Base-by-base conservation (phyloP, 345 rosid genomes). In the Populus ilicifolia region DNA sequence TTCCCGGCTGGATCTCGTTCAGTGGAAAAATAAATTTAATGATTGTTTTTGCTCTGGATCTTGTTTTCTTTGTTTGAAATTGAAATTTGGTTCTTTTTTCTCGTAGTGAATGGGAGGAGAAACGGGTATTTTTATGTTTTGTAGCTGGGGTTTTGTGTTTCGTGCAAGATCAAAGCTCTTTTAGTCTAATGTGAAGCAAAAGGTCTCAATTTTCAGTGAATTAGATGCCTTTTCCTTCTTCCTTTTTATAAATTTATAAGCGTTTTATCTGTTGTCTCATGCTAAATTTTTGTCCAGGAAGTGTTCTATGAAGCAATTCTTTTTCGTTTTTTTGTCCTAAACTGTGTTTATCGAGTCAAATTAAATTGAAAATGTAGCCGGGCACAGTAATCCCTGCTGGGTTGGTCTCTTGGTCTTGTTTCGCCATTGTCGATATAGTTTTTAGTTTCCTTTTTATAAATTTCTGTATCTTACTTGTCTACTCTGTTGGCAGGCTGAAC, bases 401-500 rank as follows among this genome's bases (percentile, higher is more conserved):
- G 43, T 27, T 33, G 35, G 64, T 41, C 20, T 25, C 33, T 38
- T 35, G 35, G 44, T 27, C 12, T 25, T 27, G 8, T 52, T 70
- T 21, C 29, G 69, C 64, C 13, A 43, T 44, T 59, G 18, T n/a
- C 16, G 10, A 7, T 70, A 21, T 70, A 14, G 27, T 25, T 61
- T 69, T 27, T 18, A 6, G 61, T 59, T 80, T 69, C 27, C 61
- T 67, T 44, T 25, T 54, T 43, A 6, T 10, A 39, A 41, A 3
- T n/a, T 1, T n/a, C 13, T 79, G 2, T 61, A 63, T 25, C 17
- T 70, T 14, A 16, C 33, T 43, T 44, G n/a, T 44, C 12, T 72
- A 6, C 43, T 64, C 48, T 21, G 5, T 74, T 18, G 23, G 14
- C 72, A 96, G 99, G 98, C 97, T 85, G 99, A 96, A 88, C 93